These are phyloP conservation scores for Arthroderma sp. DNA, from an alignment of 2,329 filamentous ascomycete genomes.

Conservation along the genomic window DNA sequence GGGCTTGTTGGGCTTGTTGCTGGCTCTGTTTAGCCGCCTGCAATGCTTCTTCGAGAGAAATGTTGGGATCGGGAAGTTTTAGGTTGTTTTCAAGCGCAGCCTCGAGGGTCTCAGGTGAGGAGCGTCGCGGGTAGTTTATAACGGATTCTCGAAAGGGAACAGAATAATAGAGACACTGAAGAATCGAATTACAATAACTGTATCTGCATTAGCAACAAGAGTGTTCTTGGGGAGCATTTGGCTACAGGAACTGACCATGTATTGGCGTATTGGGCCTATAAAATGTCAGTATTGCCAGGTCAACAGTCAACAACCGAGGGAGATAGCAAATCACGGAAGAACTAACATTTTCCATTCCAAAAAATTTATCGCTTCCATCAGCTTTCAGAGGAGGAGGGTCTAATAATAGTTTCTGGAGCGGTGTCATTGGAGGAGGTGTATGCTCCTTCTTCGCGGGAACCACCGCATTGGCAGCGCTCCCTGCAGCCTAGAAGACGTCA, in stretches of 20 bases:
- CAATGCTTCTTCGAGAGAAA: constrained; percentile 38
- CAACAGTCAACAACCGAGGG: constrained; percentile 11
- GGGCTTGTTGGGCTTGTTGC: constrained; percentile 23
- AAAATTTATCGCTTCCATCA: constrained; percentile 96
- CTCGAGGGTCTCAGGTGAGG: constrained; percentile 56
- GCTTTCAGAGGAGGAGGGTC: constrained; percentile 66
- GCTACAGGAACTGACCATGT: constrained; percentile 57
- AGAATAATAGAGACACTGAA: constrained; percentile 94
- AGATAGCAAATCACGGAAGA: background rate
- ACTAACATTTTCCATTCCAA: constrained; percentile 92
- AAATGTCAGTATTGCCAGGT: constrained; percentile 12
- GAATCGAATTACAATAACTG: constrained; percentile 97
- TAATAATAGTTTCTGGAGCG: constrained; percentile 61
- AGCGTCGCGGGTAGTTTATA: constrained; percentile 70
- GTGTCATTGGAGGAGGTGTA: constrained; percentile 43
- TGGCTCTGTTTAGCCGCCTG: constrained; percentile 27
- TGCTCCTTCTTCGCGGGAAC: constrained; percentile 46
- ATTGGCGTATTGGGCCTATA: constrained; percentile 65
- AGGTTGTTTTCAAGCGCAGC: constrained; percentile 32
- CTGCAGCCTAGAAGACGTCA: constrained; percentile 20
- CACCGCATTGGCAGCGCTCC: constrained; percentile 32
- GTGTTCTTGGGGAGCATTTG: constrained; percentile 16
- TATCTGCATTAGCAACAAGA: constrained; percentile 1
- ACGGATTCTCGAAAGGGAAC: constrained; percentile 87
- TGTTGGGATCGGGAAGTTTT: constrained; percentile 51